phyloP scores from a whole-genome alignment of 1,284 basidiomycete genomes.

The Cutaneotrichosporon cavernicola region DNA sequence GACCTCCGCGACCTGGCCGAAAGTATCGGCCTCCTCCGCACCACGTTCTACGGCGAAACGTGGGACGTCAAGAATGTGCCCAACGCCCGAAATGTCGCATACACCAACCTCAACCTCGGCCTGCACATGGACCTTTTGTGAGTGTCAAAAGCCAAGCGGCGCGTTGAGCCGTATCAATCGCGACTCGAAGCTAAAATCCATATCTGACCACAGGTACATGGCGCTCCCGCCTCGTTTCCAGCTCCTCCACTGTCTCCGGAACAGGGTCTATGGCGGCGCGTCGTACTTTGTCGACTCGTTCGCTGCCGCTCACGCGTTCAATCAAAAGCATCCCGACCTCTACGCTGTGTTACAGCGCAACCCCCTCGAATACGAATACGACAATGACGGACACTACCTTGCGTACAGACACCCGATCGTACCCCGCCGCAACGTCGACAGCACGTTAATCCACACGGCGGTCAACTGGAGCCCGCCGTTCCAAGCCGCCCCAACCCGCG shows the following conservation, averaged over 20 bases:
- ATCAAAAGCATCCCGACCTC: constrained; percentile 50
- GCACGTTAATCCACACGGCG: constrained; percentile 45
- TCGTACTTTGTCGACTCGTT: constrained; percentile 88
- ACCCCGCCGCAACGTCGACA: constrained; percentile 46
- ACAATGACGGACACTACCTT: constrained; percentile 86
- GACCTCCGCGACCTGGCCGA: constrained; percentile 66
- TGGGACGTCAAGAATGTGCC: constrained; percentile 84
- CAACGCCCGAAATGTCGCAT: constrained; percentile 83
- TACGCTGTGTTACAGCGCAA: constrained; percentile 58
- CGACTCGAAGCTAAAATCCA: no score
- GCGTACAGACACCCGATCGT: constrained; percentile 74
- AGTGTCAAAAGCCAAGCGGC: no score
- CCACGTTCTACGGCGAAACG: constrained; percentile 85
- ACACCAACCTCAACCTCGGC: constrained; percentile 85
- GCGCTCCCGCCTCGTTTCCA: constrained; percentile 83
- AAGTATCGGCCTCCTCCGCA: constrained; percentile 70
- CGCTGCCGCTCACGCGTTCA: constrained; percentile 59
- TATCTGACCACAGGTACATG: constrained; percentile 68
- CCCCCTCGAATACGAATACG: constrained; percentile 82
- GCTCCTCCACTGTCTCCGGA: constrained; percentile 82
- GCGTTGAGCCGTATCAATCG: no score
- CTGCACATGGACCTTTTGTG: constrained; percentile 91
- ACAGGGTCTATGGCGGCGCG: constrained; percentile 74
- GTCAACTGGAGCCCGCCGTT: constrained; percentile 96
- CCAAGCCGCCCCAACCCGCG: constrained; percentile 61